phyloP scores from a whole-genome alignment of 129 eudicot species.

The Smallanthus sonchifolius region DNA sequence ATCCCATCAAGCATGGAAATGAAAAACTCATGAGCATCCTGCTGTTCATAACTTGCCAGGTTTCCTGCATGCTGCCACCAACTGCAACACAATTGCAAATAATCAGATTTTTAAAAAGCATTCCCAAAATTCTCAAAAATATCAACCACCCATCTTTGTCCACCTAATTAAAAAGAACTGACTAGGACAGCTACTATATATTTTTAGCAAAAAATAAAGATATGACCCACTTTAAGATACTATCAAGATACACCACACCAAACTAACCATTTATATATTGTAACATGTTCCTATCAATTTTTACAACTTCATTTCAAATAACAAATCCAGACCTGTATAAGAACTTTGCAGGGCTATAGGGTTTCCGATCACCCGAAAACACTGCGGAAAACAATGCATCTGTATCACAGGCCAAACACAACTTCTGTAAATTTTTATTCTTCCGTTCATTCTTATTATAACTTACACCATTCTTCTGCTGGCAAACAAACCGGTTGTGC shows the following conservation, averaged over 20 bases:
- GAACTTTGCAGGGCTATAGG: conserved; percentile 83
- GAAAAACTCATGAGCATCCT: conserved; percentile 98
- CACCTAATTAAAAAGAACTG: not conserved
- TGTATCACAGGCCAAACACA: conserved; percentile 86
- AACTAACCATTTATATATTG: conserved; percentile 14
- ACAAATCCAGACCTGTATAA: conserved; percentile 54
- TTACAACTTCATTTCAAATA: not conserved
- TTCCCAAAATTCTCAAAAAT: conserved; percentile 10
- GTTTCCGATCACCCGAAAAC: conserved; percentile 64
- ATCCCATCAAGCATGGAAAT: conserved; percentile 88
- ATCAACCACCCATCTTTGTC: not conserved
- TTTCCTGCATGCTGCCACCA: conserved; percentile 96
- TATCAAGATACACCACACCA: conserved; percentile 12
- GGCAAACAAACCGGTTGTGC: conserved; percentile 68
- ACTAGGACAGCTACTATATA: conserved; percentile 21
- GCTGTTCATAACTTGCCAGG: conserved; percentile 92
- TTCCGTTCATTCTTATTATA: conserved; percentile 25
- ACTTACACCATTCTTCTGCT: conserved; percentile 43
- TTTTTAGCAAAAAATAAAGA: conserved; percentile 15
- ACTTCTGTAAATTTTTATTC: conserved; percentile 30
- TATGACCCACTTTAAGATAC: conserved; percentile 36
- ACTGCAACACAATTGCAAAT: conserved; percentile 39
- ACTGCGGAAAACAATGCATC: conserved; percentile 76
- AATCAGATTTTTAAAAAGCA: not conserved
- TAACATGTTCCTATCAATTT: conserved; percentile 15